Percentiles rank a stretch among this genome's conserved stretches.
Evolutionary conservation across 192 early-diverging fungal genomes (phyloP).

Genomic region (Gonapodya prolifera): DNA sequence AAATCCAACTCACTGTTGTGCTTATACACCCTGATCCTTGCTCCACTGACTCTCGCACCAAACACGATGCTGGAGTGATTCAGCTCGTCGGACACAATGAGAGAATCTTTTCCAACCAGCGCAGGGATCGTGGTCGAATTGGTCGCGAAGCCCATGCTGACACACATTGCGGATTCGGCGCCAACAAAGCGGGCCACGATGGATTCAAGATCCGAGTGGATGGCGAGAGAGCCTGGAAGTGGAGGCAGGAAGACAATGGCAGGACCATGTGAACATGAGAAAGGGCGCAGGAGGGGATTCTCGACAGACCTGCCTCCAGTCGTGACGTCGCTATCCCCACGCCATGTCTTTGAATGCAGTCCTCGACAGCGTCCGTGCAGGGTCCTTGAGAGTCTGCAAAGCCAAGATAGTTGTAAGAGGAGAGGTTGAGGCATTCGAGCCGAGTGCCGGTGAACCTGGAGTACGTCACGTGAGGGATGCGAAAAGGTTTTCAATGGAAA

Average conservation of each 20-base stretch:
- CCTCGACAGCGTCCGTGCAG: conserved; percentile 88
- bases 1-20: neutral
- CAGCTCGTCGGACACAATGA: no score
- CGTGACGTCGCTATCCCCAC: conserved; percentile 52
- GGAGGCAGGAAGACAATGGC: no score
- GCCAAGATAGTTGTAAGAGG: no score
- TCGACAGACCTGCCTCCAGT: conserved; percentile 55
- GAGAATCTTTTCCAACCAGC: conserved; percentile 42
- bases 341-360: conserved; percentile 57
- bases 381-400: conserved; percentile 76
- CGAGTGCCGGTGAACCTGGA: conserved; percentile 75
- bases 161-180: conserved; percentile 69
- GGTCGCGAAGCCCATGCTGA: conserved; percentile 95
- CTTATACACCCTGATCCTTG: no score
- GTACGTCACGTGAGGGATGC: conserved; percentile 38
- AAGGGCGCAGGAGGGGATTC: no score
- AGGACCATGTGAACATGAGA: no score
- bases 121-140: conserved; percentile 90
- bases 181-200: conserved; percentile 85
- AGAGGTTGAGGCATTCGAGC: no score
- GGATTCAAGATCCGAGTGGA: conserved; percentile 68
- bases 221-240: no score
- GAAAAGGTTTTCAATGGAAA: neutral
- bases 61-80: no score
- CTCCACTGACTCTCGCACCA: neutral